These are phyloP conservation scores for Mycosphaerelloides madeirae DNA, from an alignment of 2,329 filamentous ascomycete species.

Conservation along the genomic window DNA sequence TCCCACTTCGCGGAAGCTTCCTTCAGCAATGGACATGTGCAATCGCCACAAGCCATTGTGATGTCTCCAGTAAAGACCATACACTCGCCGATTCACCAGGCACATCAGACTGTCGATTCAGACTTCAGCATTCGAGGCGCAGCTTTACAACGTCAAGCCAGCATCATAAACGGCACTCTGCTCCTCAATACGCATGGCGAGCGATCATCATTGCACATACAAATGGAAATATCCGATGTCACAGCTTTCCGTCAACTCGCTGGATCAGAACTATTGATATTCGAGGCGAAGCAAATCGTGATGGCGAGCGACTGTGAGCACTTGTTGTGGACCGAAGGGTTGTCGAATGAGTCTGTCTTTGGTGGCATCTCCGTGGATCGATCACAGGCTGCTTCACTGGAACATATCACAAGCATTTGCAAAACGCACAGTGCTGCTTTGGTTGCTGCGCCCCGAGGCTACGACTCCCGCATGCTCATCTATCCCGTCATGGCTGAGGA, in stretches of 20 bases:
- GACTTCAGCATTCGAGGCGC: too few relatives aligned
- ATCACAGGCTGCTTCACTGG: background rate
- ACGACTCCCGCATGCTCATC: slow-evolving; percentile 19
- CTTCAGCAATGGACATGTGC: too few relatives aligned
- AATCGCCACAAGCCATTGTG: too few relatives aligned
- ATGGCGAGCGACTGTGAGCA: slow-evolving; percentile 15
- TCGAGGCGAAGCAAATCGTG: slow-evolving; percentile 14
- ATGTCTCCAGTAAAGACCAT: too few relatives aligned
- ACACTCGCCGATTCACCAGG: too few relatives aligned
- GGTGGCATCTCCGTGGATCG: slow-evolving; percentile 8
- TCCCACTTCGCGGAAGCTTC: too few relatives aligned
- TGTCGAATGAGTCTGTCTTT: slow-evolving; percentile 1
- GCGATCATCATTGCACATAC: too few relatives aligned
- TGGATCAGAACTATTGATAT: slow-evolving; percentile 7
- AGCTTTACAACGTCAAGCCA: too few relatives aligned
- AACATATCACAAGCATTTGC: slow-evolving; percentile 19
- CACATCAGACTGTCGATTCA: too few relatives aligned
- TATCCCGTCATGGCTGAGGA: slow-evolving; percentile 24
- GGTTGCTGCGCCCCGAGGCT: slow-evolving; percentile 13
- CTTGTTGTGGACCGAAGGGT: slow-evolving; percentile 9
- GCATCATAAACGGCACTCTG: too few relatives aligned
- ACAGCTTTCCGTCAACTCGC: slow-evolving; percentile 3
- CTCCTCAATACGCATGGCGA: too few relatives aligned
- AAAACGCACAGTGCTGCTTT: slow-evolving; percentile 19
- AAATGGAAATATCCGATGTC: too few relatives aligned